Evolutionary conservation across 2,329 filamentous ascomycete species (phyloP), one percentile per base, ranked within the genome.

Genomic region (Neophaeococcomyces mojaviensis): DNA sequence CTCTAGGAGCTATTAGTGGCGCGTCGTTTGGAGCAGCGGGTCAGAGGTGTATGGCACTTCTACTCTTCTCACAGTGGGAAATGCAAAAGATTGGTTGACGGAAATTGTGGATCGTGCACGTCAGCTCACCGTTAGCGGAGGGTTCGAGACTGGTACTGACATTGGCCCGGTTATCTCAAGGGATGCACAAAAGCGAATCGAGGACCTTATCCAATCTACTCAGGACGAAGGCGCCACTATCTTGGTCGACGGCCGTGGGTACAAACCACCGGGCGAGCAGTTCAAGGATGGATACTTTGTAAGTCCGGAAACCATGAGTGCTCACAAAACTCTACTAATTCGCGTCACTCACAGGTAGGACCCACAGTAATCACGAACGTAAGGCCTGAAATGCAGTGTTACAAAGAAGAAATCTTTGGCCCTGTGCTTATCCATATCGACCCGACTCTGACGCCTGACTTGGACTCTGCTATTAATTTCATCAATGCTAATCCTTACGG

Each of bases 21-120:
- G 81, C 80, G 36, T 80, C 81, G 2, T 84, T 84, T 50, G 81
- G 81, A 56, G 81, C 81, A 49, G 81, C 81, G 31, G 81, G 81
- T 7, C 81, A 84, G 66, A 70, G 81, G 48, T 84, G 81, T 60
- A 84, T 84, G 81, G 80, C 81, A 28, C 65, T 84, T 39, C 77
- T 63, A 81, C 78, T 0, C 65, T 80, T 7, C 78, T 84, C 43
- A 74, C 79, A 63, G 73, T 83, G 34, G 80, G 79, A 32, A 77
- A 81, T 62, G 81, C 78, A 26, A 77, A 79, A 61, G 72, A 81
- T 28, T 84, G 80, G 79, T 66, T 82, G 16, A 67, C 72, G 6
- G 79, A 83, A 55, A 72, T 83, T 44, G 79, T 76, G 1, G 76
- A 80, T 60, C 71, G 76, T 26, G 78, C 79, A 19, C 81, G 79